Evolutionary conservation across 164 flowering plant genomes (phyloP), one percentile per base, ranked within the genome.

Genomic region (Chloranthus sessilifolius): DNA sequence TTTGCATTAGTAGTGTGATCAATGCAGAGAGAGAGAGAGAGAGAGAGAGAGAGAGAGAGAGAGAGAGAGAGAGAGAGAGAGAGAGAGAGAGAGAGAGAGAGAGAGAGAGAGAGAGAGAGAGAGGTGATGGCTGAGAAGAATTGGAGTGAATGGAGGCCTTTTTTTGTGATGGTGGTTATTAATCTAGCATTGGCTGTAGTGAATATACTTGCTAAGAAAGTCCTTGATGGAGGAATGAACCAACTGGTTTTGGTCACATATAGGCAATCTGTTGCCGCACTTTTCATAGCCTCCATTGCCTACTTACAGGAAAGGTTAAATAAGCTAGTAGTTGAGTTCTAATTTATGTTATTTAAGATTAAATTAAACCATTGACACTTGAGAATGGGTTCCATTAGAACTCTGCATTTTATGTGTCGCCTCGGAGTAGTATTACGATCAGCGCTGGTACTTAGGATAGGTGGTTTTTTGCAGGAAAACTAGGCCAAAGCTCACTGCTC

Each of bases 191-290:
- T 90, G 14, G 86, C 94, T 15, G 17, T 61, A 6, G 72, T 81
- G 47, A 82, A 87, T 62, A 47, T 87, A 43, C 76, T 90, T 37
- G 74, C 78, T 40, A 78, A 90, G 80, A 73, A 66, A 46, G 85
- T 74, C 20, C 78, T 90, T 34, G 69, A 74, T 53, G 59, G 63
- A 15, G 95, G 91, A 16, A 58, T 74, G 47, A 63, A 68, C 57
- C 79, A 63, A 52, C 60, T 81, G 35, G 76, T 84, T 19, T 42
- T 82, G 17, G 52, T 82, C 60, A 68, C 84, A 2, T 87, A 81
- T 59, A 67, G 97, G n/a, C 74, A 69, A 10, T 26, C 60, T 0
- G 55, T 78, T 46, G 47, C 85, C 16, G 23, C 81, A 12, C 11
- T 78, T 45, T 73, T 76, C 75, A 59, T 86, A 37, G 70, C 77